Percentiles rank a stretch among this genome's conserved stretches.
These are phyloP conservation scores for Suillus tomentosus DNA, from an alignment of 768 basidiomycete genomes.

Conservation along the genomic window DNA sequence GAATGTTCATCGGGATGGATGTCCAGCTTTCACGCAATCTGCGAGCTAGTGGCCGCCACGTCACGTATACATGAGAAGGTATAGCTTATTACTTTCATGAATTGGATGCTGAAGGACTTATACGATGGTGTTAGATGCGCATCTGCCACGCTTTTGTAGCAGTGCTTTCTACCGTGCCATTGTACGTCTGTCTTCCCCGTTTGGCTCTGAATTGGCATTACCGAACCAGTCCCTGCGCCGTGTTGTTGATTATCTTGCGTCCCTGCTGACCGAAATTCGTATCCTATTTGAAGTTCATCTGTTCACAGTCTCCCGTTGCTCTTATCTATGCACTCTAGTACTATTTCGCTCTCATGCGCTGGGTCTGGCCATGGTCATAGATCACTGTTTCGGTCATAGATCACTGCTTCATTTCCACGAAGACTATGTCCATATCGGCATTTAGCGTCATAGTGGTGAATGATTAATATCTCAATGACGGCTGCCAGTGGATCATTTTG, in stretches of 20 bases:
- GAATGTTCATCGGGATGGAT: not conserved
- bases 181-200: not conserved
- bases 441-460: no score
- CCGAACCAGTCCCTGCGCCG: not conserved
- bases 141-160: not conserved
- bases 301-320: not conserved
- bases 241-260: no score
- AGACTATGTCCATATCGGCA: no score
- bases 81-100: not conserved
- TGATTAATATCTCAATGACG: no score
- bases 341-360: not conserved
- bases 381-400: no score
- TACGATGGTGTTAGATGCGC: not conserved
- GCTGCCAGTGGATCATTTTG: not conserved
- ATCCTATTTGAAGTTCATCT: not conserved
- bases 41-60: not conserved
- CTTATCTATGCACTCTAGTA: no score
- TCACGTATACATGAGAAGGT: not conserved
- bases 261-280: not conserved
- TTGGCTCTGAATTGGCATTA: not conserved
- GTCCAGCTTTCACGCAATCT: not conserved
- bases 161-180: not conserved
- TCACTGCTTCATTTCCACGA: no score
- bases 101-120: not conserved
- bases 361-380: no score